Percentiles rank a stretch among this genome's conserved stretches.
Conservation (phyloP, 2,329 filamentous ascomycete species). For the Calonectria crousiana region DNA sequence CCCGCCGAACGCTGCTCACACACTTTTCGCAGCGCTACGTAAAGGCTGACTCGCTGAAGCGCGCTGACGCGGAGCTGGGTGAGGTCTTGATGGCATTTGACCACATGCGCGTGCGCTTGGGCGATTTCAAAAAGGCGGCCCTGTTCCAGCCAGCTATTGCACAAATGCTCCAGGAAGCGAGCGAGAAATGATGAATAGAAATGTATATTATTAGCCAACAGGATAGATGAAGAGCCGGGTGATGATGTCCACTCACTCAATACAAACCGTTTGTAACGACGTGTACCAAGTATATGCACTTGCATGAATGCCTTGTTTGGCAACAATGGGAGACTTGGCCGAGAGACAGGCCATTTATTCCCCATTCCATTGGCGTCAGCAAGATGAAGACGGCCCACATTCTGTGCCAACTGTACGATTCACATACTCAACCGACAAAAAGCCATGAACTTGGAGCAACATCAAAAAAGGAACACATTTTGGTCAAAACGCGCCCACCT, state of each 20-base stretch:
- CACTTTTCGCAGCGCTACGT: constrained; percentile 97
- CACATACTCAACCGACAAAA: background rate
- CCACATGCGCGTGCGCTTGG: constrained; percentile 79
- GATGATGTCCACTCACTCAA: constrained; percentile 10
- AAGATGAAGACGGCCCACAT: background rate
- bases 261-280: background rate
- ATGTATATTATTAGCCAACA: constrained; percentile 22
- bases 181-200: constrained; percentile 25
- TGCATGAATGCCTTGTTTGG: background rate
- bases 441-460: background rate
- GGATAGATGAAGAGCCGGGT: background rate
- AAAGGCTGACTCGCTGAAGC: constrained; percentile 61
- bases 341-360: background rate
- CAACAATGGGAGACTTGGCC: background rate
- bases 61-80: constrained; percentile 50
- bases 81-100: constrained; percentile 80
- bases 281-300: background rate
- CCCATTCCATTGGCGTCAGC: background rate
- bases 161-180: constrained; percentile 32
- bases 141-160: constrained; percentile 42
- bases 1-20: constrained; percentile 84
- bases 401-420: background rate
- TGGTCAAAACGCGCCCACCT: background rate
- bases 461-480: background rate
- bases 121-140: constrained; percentile 76